These are phyloP conservation scores for Dunaliella primolecta DNA, from an alignment of 139 green algal species.

Conservation along the genomic window DNA sequence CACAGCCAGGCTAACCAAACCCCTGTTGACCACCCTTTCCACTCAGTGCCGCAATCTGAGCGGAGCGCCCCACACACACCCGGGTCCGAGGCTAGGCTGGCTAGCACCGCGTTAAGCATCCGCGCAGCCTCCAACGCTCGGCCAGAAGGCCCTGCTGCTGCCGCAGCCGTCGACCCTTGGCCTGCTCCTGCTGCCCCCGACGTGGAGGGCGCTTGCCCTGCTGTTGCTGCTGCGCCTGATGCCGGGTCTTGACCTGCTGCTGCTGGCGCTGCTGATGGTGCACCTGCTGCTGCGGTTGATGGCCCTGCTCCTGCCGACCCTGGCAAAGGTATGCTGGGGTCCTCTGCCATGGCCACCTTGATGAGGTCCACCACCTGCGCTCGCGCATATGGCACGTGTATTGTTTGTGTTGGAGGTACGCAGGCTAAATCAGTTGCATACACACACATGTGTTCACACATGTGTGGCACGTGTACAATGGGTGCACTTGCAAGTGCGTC, in stretches of 20 bases:
- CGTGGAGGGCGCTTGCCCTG: neutral
- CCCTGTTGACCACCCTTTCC: no score
- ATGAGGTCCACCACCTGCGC: neutral
- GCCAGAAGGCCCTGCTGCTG: constrained; percentile 3
- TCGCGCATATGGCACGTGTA: no score
- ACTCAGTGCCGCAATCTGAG: no score
- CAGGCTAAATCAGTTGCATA: no score
- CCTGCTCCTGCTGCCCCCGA: constrained; percentile 13
- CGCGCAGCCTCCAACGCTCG: neutral
- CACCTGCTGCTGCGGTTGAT: neutral
- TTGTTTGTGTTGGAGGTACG: no score
- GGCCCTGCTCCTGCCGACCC: no score
- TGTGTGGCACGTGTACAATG: no score
- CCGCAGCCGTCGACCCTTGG: constrained; percentile 3
- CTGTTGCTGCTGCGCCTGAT: neutral
- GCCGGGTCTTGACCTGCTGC: neutral
- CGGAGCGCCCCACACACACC: no score
- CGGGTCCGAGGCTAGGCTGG: constrained; percentile 57
- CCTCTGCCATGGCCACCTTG: neutral
- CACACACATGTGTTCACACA: no score
- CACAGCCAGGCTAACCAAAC: no score
- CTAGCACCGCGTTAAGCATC: constrained; percentile 38
- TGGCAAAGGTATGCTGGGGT: neutral
- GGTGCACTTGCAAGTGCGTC: no score
- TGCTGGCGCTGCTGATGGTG: neutral